Percentiles rank a stretch among this genome's conserved stretches.
These are phyloP conservation scores for Lasiosphaeria ovina DNA, from an alignment of 495 filamentous ascomycete species.

Conservation along the genomic window DNA sequence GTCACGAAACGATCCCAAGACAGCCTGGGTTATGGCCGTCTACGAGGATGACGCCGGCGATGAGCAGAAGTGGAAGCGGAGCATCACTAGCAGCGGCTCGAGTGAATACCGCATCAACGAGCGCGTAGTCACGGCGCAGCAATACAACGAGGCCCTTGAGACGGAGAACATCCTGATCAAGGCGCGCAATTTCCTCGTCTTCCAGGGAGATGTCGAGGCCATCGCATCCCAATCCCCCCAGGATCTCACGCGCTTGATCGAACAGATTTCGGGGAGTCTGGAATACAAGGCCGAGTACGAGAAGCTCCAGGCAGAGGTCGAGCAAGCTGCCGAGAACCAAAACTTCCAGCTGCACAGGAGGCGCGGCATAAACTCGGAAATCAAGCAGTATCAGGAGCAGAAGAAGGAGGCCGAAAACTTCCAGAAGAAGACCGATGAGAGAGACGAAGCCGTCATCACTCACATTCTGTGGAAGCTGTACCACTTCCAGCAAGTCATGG, in stretches of 20 bases:
- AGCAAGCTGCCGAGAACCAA: constrained; percentile 84
- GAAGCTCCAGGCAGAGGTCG: constrained; percentile 74
- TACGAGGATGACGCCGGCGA: constrained; percentile 98
- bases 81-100: constrained; percentile 80
- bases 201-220: constrained; percentile 98
- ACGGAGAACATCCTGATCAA: constrained; percentile 96
- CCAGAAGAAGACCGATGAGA: constrained; percentile 79
- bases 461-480: constrained; percentile 97
- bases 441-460: constrained; percentile 87
- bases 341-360: constrained; percentile 82
- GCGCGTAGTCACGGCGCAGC: constrained; percentile 76
- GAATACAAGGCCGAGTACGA: constrained; percentile 98
- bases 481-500: constrained; percentile 90
- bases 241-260: constrained; percentile 91
- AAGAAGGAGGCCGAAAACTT: constrained; percentile 95
- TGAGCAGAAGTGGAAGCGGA: constrained; percentile 92
- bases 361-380: constrained; percentile 93
- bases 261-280: constrained; percentile 94
- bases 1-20: constrained; percentile 72
- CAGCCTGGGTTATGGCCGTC: constrained; percentile 98
- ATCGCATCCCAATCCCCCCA: constrained; percentile 91
- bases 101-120: constrained; percentile 99
- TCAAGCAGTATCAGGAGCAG: constrained; percentile 95
- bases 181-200: constrained; percentile 95
- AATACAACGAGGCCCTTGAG: constrained; percentile 93